Evolutionary conservation across 192 early-diverging fungal genomes (phyloP).

Genomic region (Mortierella hygrophila): DNA sequence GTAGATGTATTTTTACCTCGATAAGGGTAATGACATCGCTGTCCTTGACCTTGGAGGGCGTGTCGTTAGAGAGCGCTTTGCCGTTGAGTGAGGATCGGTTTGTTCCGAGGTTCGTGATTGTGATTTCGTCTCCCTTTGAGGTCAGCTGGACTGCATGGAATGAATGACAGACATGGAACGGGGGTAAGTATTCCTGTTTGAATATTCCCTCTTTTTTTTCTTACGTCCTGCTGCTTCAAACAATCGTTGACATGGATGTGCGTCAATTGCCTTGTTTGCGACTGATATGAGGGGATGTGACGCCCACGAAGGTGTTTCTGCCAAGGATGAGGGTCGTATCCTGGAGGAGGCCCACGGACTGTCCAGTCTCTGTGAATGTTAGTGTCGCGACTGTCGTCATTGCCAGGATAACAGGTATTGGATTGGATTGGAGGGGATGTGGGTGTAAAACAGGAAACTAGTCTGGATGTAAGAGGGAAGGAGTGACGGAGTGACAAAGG

Average conservation of each 20-base stretch:
- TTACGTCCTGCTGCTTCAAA: too few species aligned
- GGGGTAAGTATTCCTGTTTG: not conserved
- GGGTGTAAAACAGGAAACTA: too few species aligned
- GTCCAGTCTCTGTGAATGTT: conserved; percentile 7
- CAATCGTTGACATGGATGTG: too few species aligned
- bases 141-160: conserved; percentile 18
- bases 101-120: conserved; percentile 26
- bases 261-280: conserved; percentile 28
- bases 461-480: too few species aligned
- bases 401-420: not conserved
- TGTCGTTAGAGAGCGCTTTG: conserved; percentile 20
- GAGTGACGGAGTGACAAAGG: too few species aligned
- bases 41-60: not conserved
- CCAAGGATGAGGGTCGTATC: conserved; percentile 20
- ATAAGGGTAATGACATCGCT: conserved; percentile 27
- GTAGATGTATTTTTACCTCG: conserved; percentile 15
- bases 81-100: conserved; percentile 38
- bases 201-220: too few species aligned
- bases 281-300: conserved; percentile 29
- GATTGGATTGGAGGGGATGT: too few species aligned
- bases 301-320: conserved; percentile 15
- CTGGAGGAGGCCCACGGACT: not conserved
- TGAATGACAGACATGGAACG: not conserved
- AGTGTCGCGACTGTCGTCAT: not conserved
- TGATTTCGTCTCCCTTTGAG: conserved; percentile 8